Evolutionary conservation across 805 yeast species (phyloP), one percentile per base, ranked within the genome.

Genomic region (Martiniozyma abietophila): DNA sequence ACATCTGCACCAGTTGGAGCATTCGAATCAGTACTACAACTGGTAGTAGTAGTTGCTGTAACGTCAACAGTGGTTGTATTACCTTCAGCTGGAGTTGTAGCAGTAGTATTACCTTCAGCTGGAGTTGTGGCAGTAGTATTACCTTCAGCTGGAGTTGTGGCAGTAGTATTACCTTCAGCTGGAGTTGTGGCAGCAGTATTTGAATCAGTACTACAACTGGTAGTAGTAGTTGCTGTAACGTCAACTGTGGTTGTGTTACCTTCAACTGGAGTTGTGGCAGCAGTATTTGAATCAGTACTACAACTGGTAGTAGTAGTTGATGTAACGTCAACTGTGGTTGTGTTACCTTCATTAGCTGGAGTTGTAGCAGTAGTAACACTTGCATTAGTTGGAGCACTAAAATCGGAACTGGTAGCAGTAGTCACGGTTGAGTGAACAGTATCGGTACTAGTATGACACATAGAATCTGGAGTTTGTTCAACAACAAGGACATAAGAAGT

Each of bases 391-490:
- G 5, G 10, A 11, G 9, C 25, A 11, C n/a, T 22, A 9, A 9
- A 20, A 8, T 7, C 22, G 7, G 22, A 8, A 18, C 10, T 9
- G 29, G 11, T 17, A 8, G 12, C 11, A 20, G 18, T 12, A 16
- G n/a, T 15, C 9, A 9, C 5, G 29, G 15, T 16, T 10, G 8
- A 10, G 29, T 8, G 4, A 6, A 12, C 15, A 20, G 8, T 8
- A 18, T 21, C 18, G 12, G 28, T n/a, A 8, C 15, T 4, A 11
- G 18, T 25, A 8, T 25, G 11, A 9, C 11, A 15, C 11, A 9
- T 18, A 20, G 32, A 20, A 24, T 28, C 25, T 18, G 37, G 37
- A 8, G 32, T 34, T 28, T 34, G 24, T 18, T 24, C 37, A 16
- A 23, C 7, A 24, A 32, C 28, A 19, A 28, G 19, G 6, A 24